A percentile compares a stretch with the other conserved stretches of the same genome.
Evolutionary conservation across 2,329 filamentous ascomycete genomes (phyloP).

Genomic region (Zopfia rhizophila): DNA sequence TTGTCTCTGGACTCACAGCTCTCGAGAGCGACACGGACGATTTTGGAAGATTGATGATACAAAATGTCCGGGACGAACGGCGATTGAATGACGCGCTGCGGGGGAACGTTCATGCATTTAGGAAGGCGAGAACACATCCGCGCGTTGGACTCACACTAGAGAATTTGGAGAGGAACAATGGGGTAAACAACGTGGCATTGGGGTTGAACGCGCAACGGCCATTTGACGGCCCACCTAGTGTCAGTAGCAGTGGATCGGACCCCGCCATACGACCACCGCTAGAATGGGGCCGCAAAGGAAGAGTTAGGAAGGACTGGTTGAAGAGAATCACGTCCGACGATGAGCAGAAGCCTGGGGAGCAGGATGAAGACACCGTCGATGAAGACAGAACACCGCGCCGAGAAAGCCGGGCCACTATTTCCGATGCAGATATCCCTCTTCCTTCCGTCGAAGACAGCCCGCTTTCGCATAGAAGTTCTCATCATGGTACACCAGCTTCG

Average conservation of each 20-base stretch:
- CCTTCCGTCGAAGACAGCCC: conserved; percentile 57
- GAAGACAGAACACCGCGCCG: conserved; percentile 20
- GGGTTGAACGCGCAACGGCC: conserved; percentile 27
- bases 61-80: conserved; percentile 56
- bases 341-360: conserved; percentile 29
- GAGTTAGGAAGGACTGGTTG: conserved; percentile 55
- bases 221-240: conserved; percentile 41
- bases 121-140: conserved; percentile 54
- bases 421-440: conserved; percentile 50
- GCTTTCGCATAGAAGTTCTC: conserved; percentile 48
- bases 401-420: conserved; percentile 4
- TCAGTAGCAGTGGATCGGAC: conserved; percentile 52
- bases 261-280: conserved; percentile 57
- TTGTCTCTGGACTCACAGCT: conserved; percentile 47
- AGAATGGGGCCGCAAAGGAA: conserved; percentile 60
- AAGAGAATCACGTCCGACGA: conserved; percentile 47
- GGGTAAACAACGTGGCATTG: conserved; percentile 18
- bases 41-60: conserved; percentile 57
- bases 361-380: conserved; percentile 30
- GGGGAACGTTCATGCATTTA: conserved; percentile 50
- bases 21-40: conserved; percentile 59
- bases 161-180: conserved; percentile 54
- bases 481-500: conserved; percentile 36
- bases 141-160: conserved; percentile 55
- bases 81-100: conserved; percentile 50